These are phyloP conservation scores for Aspergillus aculeatinus DNA, from an alignment of 2,329 filamentous ascomycete genomes.

Conservation along the genomic window DNA sequence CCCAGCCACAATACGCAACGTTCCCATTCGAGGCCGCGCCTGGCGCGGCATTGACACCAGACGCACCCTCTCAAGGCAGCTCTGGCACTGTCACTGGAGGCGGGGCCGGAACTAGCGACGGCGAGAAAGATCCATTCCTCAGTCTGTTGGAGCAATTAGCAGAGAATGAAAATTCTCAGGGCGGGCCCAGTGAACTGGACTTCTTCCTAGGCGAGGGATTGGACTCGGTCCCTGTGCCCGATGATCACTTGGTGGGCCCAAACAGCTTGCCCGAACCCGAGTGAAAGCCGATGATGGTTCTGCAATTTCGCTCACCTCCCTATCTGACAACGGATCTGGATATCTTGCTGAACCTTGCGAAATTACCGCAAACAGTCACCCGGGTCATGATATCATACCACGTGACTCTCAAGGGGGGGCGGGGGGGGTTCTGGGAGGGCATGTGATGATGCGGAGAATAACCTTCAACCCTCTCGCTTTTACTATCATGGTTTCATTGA, in stretches of 20 bases:
- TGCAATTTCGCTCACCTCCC: neutral
- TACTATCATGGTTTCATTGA: neutral
- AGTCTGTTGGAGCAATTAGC: slow-evolving; percentile 77
- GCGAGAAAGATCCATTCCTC: slow-evolving; percentile 79
- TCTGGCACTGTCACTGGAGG: slow-evolving; percentile 33
- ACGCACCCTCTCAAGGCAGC: slow-evolving; percentile 44
- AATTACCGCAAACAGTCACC: neutral
- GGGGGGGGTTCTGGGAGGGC: neutral
- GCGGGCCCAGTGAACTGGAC: slow-evolving; percentile 71
- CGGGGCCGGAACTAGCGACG: slow-evolving; percentile 41
- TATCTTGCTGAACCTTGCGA: neutral
- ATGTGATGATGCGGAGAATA: neutral
- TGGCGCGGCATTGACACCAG: slow-evolving; percentile 34
- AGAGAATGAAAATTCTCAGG: slow-evolving; percentile 69
- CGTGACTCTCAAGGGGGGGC: neutral
- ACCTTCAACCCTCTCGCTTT: neutral
- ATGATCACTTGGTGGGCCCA: neutral
- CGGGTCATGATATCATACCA: neutral
- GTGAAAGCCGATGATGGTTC: neutral
- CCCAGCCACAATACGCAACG: slow-evolving; percentile 38
- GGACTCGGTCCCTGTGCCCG: slow-evolving; percentile 4
- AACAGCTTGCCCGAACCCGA: neutral
- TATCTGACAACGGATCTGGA: neutral
- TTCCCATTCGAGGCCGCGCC: slow-evolving; percentile 37
- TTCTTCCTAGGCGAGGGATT: slow-evolving; percentile 62